Conservation (phyloP, 1,284 basidiomycete species). For the Trichosporon sp. region DNA sequence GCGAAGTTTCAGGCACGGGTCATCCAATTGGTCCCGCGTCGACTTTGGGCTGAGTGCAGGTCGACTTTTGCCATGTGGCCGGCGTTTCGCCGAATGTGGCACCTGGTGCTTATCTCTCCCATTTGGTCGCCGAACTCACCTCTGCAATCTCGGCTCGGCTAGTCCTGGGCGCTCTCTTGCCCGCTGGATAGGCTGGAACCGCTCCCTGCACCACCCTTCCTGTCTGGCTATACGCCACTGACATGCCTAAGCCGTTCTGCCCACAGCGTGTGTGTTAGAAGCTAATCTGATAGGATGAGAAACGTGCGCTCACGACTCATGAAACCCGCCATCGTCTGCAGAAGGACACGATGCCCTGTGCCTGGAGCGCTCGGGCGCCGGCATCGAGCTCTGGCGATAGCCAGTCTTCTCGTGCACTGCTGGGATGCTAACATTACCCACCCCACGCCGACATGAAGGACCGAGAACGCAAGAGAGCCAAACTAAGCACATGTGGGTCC, state of each 20-base stretch:
- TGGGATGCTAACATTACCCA: not conserved
- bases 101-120: not conserved
- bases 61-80: not conserved
- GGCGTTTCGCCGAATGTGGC: conserved; percentile 6
- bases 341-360: not conserved
- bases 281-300: too few species aligned
- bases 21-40: not conserved
- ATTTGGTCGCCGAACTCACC: not conserved
- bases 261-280: too few species aligned
- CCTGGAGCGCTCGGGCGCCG: not conserved
- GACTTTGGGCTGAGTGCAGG: not conserved
- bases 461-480: conserved; percentile 2
- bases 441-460: not conserved
- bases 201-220: too few species aligned
- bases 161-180: too few species aligned
- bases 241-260: too few species aligned
- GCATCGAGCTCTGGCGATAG: not conserved
- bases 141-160: not conserved
- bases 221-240: too few species aligned
- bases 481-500: not conserved
- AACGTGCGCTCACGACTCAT: too few species aligned
- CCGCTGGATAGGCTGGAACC: too few species aligned
- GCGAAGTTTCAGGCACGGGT: conserved; percentile 17
- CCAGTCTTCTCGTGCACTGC: not conserved
- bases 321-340: too few species aligned